Evolutionary conservation across 768 basidiomycete species (phyloP).

Genomic region (Mycena indigotica): DNA sequence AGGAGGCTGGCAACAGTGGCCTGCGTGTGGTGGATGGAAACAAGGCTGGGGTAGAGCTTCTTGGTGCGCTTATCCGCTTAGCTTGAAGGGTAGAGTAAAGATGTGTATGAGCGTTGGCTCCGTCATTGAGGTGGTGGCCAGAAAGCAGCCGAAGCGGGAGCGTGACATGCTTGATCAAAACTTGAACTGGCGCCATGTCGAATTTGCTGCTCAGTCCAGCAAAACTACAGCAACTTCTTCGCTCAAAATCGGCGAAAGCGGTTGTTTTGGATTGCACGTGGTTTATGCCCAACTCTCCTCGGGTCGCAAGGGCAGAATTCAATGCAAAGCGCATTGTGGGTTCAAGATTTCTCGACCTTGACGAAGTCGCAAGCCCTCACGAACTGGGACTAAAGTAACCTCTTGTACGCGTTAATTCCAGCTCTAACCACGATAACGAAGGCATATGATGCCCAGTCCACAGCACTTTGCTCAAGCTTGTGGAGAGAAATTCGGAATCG

Average conservation of each 20-base stretch:
- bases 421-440: neutral
- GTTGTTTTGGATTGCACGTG: slow-evolving; percentile 79
- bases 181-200: slow-evolving; percentile 35
- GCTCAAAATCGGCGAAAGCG: slow-evolving; percentile 31
- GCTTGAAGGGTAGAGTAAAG: neutral
- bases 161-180: too few relatives aligned
- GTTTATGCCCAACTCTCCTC: slow-evolving; percentile 90
- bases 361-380: slow-evolving; percentile 73
- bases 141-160: too few relatives aligned
- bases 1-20: slow-evolving; percentile 28
- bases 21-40: slow-evolving; percentile 40
- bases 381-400: slow-evolving; percentile 67
- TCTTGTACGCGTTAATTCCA: neutral
- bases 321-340: slow-evolving; percentile 64
- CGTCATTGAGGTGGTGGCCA: too few relatives aligned
- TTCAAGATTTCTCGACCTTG: slow-evolving; percentile 78
- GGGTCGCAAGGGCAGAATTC: slow-evolving; percentile 74
- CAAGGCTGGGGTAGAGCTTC: slow-evolving; percentile 39
- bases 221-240: slow-evolving; percentile 41
- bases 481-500: slow-evolving; percentile 78
- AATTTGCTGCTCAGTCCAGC: slow-evolving; percentile 55
- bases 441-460: slow-evolving; percentile 87
- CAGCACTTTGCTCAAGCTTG: slow-evolving; percentile 77
- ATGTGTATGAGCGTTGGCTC: too few relatives aligned
- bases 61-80: slow-evolving; percentile 36